Conservation (phyloP, 805 yeast species). For the Diddensiella santjacobensis region DNA sequence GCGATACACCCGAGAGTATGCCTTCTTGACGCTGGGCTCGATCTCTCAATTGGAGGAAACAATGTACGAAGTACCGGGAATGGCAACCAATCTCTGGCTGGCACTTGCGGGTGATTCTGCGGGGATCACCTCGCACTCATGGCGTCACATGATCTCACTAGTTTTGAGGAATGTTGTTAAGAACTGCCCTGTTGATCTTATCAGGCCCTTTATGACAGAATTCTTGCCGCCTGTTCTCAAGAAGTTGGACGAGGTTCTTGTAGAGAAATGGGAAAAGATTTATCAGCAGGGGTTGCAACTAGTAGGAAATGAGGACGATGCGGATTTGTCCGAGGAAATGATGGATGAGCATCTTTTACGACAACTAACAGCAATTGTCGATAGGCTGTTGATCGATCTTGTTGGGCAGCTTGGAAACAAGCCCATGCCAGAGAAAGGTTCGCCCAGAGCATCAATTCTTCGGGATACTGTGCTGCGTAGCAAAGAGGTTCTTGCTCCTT, state of each 20-base stretch:
- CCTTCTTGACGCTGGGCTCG: slow-evolving; percentile 83
- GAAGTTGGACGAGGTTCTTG: slow-evolving; percentile 70
- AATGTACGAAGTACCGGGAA: slow-evolving; percentile 77
- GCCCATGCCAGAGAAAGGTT: slow-evolving; percentile 22
- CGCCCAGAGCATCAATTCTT: slow-evolving; percentile 41
- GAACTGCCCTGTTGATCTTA: slow-evolving; percentile 75
- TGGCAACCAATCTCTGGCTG: slow-evolving; percentile 72
- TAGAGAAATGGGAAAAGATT: slow-evolving; percentile 71
- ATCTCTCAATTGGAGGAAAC: slow-evolving; percentile 87
- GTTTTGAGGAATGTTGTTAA: slow-evolving; percentile 82
- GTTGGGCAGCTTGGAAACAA: slow-evolving; percentile 66
- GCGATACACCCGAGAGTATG: slow-evolving; percentile 93
- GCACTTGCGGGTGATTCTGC: slow-evolving; percentile 81
- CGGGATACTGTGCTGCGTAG: slow-evolving; percentile 55
- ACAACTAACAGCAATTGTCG: slow-evolving; percentile 90
- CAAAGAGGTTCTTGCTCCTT: slow-evolving; percentile 68
- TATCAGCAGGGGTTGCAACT: slow-evolving; percentile 44
- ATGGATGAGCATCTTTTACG: slow-evolving; percentile 93
- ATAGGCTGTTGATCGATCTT: slow-evolving; percentile 77
- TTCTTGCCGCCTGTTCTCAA: slow-evolving; percentile 72
- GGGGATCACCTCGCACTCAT: slow-evolving; percentile 90
- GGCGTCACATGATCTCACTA: slow-evolving; percentile 94
- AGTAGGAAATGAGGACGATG: slow-evolving; percentile 62
- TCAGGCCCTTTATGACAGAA: slow-evolving; percentile 66
- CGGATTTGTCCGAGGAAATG: slow-evolving; percentile 92